Percentiles rank a stretch among this genome's conserved stretches.
phyloP scores from a whole-genome alignment of 805 yeast species.

The Lachancea lanzarotensis region DNA sequence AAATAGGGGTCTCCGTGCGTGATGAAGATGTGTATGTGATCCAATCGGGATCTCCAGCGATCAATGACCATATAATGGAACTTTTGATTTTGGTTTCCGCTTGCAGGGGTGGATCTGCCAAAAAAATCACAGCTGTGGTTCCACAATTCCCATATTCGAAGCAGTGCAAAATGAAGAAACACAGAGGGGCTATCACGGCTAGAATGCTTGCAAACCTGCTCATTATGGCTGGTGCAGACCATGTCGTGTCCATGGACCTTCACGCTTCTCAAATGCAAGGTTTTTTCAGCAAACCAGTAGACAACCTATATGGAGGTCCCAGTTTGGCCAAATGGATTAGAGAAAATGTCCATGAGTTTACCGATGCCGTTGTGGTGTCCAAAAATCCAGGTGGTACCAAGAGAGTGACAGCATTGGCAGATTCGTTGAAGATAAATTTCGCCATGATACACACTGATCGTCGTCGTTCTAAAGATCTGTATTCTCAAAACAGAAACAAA shows the following conservation, averaged over 20 bases:
- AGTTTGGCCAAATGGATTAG: constrained; percentile 94
- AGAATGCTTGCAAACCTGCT: constrained; percentile 93
- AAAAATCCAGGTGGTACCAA: constrained; percentile 99
- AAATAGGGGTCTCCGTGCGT: constrained; percentile 88
- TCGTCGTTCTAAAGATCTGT: constrained; percentile 71
- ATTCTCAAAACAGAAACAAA: constrained; percentile 36
- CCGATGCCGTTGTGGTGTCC: constrained; percentile 92
- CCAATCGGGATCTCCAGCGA: constrained; percentile 80
- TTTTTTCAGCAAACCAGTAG: constrained; percentile 94
- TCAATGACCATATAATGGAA: constrained; percentile 96
- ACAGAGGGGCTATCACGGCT: constrained; percentile 97
- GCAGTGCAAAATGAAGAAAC: constrained; percentile 97
- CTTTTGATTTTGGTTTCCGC: constrained; percentile 87
- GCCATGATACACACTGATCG: constrained; percentile 99
- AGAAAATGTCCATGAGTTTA: constrained; percentile 78
- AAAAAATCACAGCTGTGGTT: constrained; percentile 88
- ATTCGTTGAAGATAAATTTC: constrained; percentile 87
- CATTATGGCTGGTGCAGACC: constrained; percentile 99
- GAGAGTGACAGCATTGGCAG: constrained; percentile 97
- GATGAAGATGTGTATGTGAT: constrained; percentile 95
- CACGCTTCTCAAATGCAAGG: constrained; percentile 99
- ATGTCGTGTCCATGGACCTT: constrained; percentile 94
- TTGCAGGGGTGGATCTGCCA: constrained; percentile 97
- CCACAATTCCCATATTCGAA: constrained; percentile 98
- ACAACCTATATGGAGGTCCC: constrained; percentile 93